phyloP scores from a whole-genome alignment of 2,329 filamentous ascomycete species.

The Cercospora zeae-maydis region DNA sequence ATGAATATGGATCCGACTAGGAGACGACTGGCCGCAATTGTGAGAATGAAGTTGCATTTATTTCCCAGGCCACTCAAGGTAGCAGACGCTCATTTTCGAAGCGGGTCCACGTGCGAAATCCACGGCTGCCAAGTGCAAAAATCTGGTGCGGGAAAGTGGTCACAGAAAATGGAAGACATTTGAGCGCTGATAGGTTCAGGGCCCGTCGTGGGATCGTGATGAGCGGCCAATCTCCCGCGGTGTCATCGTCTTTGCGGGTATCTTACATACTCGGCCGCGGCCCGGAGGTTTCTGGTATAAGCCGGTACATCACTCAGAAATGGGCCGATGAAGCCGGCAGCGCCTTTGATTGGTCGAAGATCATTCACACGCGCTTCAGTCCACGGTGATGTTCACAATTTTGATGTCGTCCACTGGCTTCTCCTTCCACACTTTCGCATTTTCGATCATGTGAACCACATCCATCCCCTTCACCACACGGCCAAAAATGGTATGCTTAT shows the following conservation, averaged over 20 bases:
- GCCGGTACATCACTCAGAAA: not conserved
- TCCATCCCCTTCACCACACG: constrained; percentile 86
- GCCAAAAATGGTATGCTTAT: constrained; percentile 95
- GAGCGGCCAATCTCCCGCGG: not conserved
- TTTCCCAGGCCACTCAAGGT: not conserved
- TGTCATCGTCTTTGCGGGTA: not conserved
- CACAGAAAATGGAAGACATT: not conserved
- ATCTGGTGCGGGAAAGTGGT: not conserved
- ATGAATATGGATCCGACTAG: not conserved
- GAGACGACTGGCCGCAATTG: not conserved
- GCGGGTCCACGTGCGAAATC: too few relatives aligned
- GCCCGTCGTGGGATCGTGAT: not conserved
- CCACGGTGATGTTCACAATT: constrained; percentile 72
- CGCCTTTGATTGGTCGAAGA: not conserved
- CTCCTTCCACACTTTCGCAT: constrained; percentile 79
- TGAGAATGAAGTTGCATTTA: not conserved
- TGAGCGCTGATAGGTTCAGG: not conserved
- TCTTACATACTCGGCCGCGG: not conserved
- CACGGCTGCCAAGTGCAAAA: not conserved
- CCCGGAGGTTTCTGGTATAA: not conserved
- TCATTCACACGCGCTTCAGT: not conserved
- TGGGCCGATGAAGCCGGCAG: not conserved
- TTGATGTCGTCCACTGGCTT: constrained; percentile 97
- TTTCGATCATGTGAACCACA: constrained; percentile 94
- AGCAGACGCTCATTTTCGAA: not conserved